Conservation (phyloP, 1,139 yeast genomes). For the Blastobotrys proliferans region DNA sequence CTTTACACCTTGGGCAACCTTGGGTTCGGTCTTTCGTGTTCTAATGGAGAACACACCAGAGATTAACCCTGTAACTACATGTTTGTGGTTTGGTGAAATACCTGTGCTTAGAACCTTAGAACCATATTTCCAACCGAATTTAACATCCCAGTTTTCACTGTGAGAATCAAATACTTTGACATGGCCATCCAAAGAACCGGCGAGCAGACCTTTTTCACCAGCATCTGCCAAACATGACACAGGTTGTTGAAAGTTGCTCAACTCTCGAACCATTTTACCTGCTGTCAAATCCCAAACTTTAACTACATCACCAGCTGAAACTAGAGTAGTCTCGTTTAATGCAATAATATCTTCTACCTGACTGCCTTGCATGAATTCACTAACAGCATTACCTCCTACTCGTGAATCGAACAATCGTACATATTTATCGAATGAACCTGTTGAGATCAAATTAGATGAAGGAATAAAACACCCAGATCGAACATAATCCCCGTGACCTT, state of each 20-base stretch:
- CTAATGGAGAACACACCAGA: conserved; percentile 85
- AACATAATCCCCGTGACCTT: conserved; percentile 83
- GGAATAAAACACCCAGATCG: conserved; percentile 80
- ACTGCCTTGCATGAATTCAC: conserved; percentile 52
- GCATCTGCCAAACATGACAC: conserved; percentile 76
- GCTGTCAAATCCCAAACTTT: conserved; percentile 91
- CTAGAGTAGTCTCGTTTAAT: conserved; percentile 71
- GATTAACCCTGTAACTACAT: conserved; percentile 89
- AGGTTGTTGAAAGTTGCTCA: conserved; percentile 85
- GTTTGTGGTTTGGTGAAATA: conserved; percentile 84
- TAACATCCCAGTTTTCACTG: conserved; percentile 75
- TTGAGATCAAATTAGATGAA: conserved; percentile 69
- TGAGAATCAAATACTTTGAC: conserved; percentile 87
- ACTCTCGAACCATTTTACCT: conserved; percentile 57
- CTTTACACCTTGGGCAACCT: conserved; percentile 33
- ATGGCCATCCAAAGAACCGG: conserved; percentile 95
- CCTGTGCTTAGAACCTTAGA: conserved; percentile 89
- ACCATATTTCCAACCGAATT: conserved; percentile 96
- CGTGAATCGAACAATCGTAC: conserved; percentile 87
- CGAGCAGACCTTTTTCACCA: conserved; percentile 68
- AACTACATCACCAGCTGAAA: conserved; percentile 79
- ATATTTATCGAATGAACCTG: conserved; percentile 91
- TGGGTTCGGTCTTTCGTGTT: conserved; percentile 61
- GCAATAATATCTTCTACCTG: conserved; percentile 90
- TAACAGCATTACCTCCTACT: conserved; percentile 43